Evolutionary conservation across 2,329 filamentous ascomycete genomes (phyloP).

Genomic region (Fusarium sp.): DNA sequence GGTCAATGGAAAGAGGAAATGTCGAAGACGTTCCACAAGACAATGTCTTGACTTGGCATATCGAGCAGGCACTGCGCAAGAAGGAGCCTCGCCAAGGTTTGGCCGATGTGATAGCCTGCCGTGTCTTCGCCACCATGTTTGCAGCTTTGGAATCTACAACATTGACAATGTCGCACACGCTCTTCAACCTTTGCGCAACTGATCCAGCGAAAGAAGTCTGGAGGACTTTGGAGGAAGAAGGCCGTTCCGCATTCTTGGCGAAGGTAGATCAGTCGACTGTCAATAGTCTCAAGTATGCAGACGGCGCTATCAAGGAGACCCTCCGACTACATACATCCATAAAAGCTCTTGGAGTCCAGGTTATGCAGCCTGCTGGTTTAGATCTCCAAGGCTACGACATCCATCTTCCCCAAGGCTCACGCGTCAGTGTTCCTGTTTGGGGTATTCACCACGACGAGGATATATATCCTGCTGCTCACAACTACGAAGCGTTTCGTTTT

Average conservation of each 20-base stretch:
- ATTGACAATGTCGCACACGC: background rate
- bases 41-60: background rate
- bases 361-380: background rate
- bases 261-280: background rate
- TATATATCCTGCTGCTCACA: background rate
- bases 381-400: background rate
- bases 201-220: background rate
- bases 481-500: background rate
- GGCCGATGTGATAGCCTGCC: background rate
- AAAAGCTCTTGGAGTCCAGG: background rate
- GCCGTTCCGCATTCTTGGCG: fast-evolving
- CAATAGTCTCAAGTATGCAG: fast-evolving
- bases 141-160: background rate
- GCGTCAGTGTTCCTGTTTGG: background rate
- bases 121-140: background rate
- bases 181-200: background rate
- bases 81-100: background rate
- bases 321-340: background rate
- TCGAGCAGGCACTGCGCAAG: background rate
- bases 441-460: background rate
- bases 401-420: background rate
- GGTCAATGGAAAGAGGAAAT: fast-evolving
- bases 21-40: background rate
- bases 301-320: background rate
- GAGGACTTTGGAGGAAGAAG: fast-evolving